Evolutionary conservation across 1,284 basidiomycete species (phyloP).

Genomic region (Athelia sp.): DNA sequence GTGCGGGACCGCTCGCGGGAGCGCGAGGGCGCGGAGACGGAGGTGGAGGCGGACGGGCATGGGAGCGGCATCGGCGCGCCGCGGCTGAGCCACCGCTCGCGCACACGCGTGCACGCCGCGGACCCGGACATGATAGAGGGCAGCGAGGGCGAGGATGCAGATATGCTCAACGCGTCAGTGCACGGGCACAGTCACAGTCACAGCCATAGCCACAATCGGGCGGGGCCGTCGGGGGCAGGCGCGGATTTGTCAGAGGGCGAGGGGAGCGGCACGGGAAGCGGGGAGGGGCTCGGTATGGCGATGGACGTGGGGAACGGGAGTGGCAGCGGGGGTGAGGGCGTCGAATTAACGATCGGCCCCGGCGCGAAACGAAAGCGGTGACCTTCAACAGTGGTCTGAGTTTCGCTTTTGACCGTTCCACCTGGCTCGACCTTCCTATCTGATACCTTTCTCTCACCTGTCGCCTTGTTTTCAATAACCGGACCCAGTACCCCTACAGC

Average conservation of each 20-base stretch:
- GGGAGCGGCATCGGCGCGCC: conserved; percentile 8
- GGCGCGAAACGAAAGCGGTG: conserved; percentile 43
- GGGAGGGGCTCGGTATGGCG: too few relatives aligned
- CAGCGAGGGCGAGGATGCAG: conserved; percentile 16
- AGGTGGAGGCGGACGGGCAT: conserved; percentile 44
- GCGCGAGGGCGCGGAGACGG: conserved; percentile 48
- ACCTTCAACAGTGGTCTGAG: conserved; percentile 6
- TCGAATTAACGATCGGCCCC: conserved; percentile 24
- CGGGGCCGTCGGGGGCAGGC: conserved; percentile 9
- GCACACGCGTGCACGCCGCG: conserved; percentile 12
- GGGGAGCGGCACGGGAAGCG: conserved; percentile 13
- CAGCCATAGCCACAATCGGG: conserved; percentile 11
- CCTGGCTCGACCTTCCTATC: too few relatives aligned
- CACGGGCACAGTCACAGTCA: conserved; percentile 3
- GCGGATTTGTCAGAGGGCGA: conserved; percentile 23
- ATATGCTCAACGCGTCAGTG: conserved; percentile 19
- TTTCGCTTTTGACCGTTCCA: too few relatives aligned
- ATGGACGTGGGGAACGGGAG: conserved; percentile 5
- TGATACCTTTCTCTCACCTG: too few relatives aligned
- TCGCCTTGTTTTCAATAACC: too few relatives aligned
- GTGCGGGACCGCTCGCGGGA: conserved; percentile 12
- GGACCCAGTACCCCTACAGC: too few relatives aligned
- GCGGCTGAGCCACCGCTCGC: conserved; percentile 5
- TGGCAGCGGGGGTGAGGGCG: conserved; percentile 9
- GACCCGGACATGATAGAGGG: conserved; percentile 3